These are phyloP conservation scores for Naganishia kalamii DNA, from an alignment of 768 basidiomycete species.

Conservation along the genomic window DNA sequence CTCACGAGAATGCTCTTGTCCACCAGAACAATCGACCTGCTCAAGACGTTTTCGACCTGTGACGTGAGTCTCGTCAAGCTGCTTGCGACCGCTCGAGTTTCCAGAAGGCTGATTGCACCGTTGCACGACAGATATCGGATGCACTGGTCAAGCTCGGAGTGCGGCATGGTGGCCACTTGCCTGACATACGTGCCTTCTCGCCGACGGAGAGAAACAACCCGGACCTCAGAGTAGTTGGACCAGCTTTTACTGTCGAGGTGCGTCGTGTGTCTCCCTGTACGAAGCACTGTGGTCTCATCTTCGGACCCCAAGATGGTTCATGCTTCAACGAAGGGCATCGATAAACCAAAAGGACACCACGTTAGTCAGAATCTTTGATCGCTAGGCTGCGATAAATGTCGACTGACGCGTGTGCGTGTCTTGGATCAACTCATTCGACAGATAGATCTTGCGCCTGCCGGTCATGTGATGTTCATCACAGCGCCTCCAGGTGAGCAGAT, in stretches of 20 bases:
- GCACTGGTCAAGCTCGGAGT: slow-evolving; percentile 6
- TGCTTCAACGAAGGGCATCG: not conserved
- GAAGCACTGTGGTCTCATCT: not conserved
- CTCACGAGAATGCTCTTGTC: not conserved
- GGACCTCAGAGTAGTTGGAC: not conserved
- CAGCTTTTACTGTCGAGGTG: slow-evolving; percentile 13
- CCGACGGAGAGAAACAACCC: not conserved
- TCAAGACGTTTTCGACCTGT: not conserved
- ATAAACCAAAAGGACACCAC: not conserved
- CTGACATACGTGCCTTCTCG: slow-evolving; percentile 5
- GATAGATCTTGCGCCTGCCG: slow-evolving; percentile 2
- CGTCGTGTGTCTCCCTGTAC: not conserved
- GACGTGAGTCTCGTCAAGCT: not conserved
- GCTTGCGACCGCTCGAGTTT: not conserved
- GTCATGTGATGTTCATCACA: slow-evolving; percentile 8
- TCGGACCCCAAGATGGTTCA: not conserved
- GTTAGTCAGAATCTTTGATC: not conserved
- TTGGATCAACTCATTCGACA: not conserved
- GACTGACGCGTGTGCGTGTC: not conserved
- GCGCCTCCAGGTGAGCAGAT: not conserved
- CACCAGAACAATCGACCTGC: not conserved
- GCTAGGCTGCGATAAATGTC: not conserved
- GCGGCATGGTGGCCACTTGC: not conserved
- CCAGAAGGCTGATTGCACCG: not conserved
- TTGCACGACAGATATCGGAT: slow-evolving; percentile 2